Conservation (phyloP, 169 alveolate genomes). For the Eimeria necatrix region DNA sequence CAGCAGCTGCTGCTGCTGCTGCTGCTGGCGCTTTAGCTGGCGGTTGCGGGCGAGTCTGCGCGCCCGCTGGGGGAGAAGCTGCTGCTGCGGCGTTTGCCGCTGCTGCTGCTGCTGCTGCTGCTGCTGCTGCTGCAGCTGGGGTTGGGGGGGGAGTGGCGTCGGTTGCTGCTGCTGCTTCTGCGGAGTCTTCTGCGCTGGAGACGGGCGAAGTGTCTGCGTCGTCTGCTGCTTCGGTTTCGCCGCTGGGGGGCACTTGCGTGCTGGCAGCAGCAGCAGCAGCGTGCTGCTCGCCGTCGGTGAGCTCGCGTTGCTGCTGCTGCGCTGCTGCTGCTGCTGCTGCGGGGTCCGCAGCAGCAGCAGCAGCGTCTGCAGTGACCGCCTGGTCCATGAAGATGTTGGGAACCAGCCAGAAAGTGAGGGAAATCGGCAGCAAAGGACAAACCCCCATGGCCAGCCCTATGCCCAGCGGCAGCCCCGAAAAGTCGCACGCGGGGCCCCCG, state of each 20-base stretch:
- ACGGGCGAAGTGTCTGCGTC: background rate
- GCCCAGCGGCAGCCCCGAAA: conserved; percentile 51
- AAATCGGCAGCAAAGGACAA: conserved; percentile 62
- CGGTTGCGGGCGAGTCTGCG: background rate
- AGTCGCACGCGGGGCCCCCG: conserved; percentile 68
- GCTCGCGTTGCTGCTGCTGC: background rate
- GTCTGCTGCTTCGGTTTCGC: background rate
- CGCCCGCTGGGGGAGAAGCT: background rate
- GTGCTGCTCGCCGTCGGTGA: background rate
- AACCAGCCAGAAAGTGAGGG: conserved; percentile 79
- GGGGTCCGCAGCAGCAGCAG: background rate
- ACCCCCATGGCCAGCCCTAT: conserved; percentile 59
- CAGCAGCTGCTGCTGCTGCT: background rate
- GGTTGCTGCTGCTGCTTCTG: background rate
- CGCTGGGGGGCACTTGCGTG: too few species aligned
- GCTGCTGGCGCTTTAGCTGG: background rate
- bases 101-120: background rate
- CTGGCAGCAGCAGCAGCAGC: background rate
- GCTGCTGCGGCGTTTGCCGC: background rate
- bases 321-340: conserved; percentile 6
- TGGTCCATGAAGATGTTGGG: conserved; percentile 75
- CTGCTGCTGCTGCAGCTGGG: background rate
- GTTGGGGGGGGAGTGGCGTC: background rate
- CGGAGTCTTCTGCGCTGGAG: conserved; percentile 17
- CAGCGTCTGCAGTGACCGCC: background rate